Evolutionary conservation across 106 monocot species (phyloP).

Genomic region (Platanthera zijinensis): DNA sequence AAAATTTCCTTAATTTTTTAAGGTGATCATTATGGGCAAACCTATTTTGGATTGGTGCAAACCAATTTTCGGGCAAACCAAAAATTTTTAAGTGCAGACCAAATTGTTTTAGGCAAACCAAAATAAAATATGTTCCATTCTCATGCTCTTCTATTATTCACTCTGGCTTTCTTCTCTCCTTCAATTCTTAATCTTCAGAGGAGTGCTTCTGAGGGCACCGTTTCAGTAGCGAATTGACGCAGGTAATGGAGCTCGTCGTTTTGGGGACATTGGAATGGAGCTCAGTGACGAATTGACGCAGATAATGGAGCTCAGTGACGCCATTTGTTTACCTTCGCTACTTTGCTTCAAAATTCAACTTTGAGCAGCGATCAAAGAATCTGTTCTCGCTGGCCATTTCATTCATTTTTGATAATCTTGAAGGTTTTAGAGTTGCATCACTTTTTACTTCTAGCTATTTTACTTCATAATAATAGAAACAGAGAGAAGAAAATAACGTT

Average conservation of each 20-base stretch:
- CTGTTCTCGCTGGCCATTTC: conserved; percentile 31
- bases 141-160: no score
- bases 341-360: conserved; percentile 42
- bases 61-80: no score
- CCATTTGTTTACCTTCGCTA: conserved; percentile 58
- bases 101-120: no score
- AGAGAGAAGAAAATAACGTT: neutral
- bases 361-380: conserved; percentile 8
- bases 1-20: no score
- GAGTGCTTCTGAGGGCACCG: conserved; percentile 13
- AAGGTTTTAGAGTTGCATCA: conserved; percentile 26
- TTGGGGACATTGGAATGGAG: conserved; percentile 62
- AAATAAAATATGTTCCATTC: no score
- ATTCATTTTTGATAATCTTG: conserved; percentile 32
- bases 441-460: neutral
- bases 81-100: no score
- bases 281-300: no score
- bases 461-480: neutral
- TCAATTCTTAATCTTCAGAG: no score
- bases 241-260: conserved; percentile 74
- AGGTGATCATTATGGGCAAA: no score
- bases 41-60: no score
- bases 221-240: conserved; percentile 37
- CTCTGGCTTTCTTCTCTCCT: no score
- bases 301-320: conserved; percentile 61